Base-by-base conservation (phyloP, 495 filamentous ascomycete species). In the Penicillium macrosclerotiorum region DNA sequence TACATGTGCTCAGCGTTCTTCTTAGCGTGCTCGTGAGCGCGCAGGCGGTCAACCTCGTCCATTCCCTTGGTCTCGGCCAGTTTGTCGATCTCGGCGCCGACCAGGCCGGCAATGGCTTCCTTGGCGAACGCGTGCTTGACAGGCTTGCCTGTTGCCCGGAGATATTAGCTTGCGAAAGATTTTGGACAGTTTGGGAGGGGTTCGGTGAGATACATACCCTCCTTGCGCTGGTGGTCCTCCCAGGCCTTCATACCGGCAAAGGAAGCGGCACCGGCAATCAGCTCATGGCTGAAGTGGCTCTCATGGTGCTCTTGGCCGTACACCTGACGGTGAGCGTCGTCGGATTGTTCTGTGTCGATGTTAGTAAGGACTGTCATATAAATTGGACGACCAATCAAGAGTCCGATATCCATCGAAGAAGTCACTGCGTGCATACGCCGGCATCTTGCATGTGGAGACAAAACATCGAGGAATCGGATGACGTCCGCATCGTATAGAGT, bases 161-260 rank as follows among this genome's bases (percentile, higher is more conserved):
- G 6, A 13, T 14, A 13, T 23, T 23, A 17, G 45, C 43, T 34
- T 38, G 26, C 23, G 29, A 3, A 8, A 33, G 22, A 17, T 8
- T 8, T 7, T 13, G 8, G 8, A 22, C 32, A 0, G 8, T 8
- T 12, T 12, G 12, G 16, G 2, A 17, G 9, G 12, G 8, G 12
- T 34, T 23, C 6, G 6, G 23, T 13, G 6, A 35, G 13, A 2
- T 14, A 51, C 72, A 34, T 75, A 84, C 84, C 86, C 68, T 89
- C 73, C 44, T 72, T 74, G 61, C 84, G 83, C 70, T 89, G 82
- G 45, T 81, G 71, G 64, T 90, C 81, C 67, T 91, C 88, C 63
- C 82, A 91, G 12, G 81, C 68, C 75, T 89, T 88, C 77, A 93
- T 84, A 46, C 78, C 88, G 51, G 80, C 86, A 58, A 91, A 90